Conservation (phyloP, 805 yeast species). For the Monosporozyma aquatica region DNA sequence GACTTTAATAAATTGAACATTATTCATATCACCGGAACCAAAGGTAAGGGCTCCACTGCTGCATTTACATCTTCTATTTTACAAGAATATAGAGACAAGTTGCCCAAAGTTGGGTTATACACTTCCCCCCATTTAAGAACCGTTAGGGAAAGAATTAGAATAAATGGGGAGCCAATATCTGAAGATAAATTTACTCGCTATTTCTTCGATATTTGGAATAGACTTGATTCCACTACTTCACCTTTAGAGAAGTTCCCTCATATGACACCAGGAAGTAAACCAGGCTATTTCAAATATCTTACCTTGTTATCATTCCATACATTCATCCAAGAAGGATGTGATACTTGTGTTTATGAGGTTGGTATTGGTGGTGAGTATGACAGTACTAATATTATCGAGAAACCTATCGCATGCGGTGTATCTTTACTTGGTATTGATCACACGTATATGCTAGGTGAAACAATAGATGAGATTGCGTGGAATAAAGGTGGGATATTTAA, state of each 20-base stretch:
- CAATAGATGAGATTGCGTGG: constrained; percentile 88
- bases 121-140: constrained; percentile 93
- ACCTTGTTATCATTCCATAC: constrained; percentile 88
- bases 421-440: constrained; percentile 89
- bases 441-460: constrained; percentile 73
- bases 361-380: constrained; percentile 98
- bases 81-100: constrained; percentile 41
- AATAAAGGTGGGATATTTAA: constrained; percentile 93
- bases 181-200: constrained; percentile 77
- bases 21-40: constrained; percentile 93
- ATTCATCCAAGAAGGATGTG: constrained; percentile 80
- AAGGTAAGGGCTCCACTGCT: constrained; percentile 97
- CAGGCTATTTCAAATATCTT: constrained; percentile 86
- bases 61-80: constrained; percentile 84
- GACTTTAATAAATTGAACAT: constrained; percentile 71
- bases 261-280: constrained; percentile 65
- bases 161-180: constrained; percentile 76
- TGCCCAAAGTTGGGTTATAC: constrained; percentile 72
- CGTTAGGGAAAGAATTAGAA: constrained; percentile 84
- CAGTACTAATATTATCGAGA: constrained; percentile 79
- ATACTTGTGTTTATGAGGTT: constrained; percentile 91
- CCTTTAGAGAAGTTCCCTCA: constrained; percentile 56
- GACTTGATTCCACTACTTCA: constrained; percentile 48
- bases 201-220: constrained; percentile 92
- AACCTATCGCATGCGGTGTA: constrained; percentile 80